Conservation (phyloP, 2,329 filamentous ascomycete species). For the Trichoderma sp. region DNA sequence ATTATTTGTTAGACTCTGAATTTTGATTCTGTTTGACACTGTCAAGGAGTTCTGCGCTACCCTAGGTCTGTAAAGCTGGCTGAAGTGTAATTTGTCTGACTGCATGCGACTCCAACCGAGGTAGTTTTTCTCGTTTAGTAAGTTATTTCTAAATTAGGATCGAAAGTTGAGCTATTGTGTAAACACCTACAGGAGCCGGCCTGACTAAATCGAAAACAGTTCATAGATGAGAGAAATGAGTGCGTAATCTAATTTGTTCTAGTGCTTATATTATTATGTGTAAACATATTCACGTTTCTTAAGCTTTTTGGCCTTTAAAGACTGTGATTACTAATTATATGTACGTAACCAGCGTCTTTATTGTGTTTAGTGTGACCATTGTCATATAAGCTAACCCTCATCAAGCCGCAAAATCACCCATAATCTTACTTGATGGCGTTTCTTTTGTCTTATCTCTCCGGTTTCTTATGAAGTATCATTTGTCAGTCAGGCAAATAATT, state of each 20-base stretch:
- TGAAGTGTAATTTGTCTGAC: not conserved
- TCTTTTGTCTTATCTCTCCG: not conserved
- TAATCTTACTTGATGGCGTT: not conserved
- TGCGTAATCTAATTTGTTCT: not conserved
- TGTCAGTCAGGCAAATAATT: not conserved
- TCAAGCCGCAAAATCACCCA: not conserved
- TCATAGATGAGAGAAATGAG: not conserved
- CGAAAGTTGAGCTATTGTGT: not conserved
- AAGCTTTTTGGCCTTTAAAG: not conserved
- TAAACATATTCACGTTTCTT: not conserved
- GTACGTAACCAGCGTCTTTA: not conserved
- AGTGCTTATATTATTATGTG: not conserved
- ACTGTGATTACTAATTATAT: not conserved
- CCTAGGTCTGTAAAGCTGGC: not conserved
- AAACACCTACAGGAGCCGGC: not conserved
- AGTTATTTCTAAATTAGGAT: not conserved
- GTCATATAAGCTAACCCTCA: not conserved
- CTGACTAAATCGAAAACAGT: not conserved
- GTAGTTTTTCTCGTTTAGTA: not conserved
- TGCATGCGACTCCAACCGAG: not conserved
- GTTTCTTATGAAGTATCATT: too few relatives aligned
- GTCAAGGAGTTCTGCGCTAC: not conserved
- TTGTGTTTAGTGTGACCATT: not conserved
- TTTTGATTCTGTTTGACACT: not conserved
- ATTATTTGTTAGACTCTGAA: not conserved